Conservation (phyloP, 2,329 filamentous ascomycete genomes). For the Sphaerulina populicola region DNA sequence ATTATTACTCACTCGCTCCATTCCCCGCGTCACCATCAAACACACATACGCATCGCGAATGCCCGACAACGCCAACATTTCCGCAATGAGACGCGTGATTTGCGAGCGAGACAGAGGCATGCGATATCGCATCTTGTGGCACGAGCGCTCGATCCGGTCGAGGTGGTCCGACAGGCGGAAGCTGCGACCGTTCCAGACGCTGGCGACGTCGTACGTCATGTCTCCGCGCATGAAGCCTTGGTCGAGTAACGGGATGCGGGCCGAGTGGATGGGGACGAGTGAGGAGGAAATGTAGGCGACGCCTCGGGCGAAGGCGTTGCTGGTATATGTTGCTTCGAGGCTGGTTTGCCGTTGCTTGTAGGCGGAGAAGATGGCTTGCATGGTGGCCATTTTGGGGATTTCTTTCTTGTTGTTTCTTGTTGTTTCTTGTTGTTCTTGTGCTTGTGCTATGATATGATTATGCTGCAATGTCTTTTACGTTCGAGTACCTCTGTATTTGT, state of each 20-base stretch:
- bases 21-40: constrained; percentile 45
- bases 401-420: background rate
- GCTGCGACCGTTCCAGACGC: constrained; percentile 47
- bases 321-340: constrained; percentile 29
- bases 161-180: constrained; percentile 48
- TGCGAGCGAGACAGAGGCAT: constrained; percentile 36
- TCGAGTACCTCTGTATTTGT: no score
- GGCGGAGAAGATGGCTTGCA: constrained; percentile 38
- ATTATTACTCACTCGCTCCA: constrained; percentile 31
- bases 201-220: constrained; percentile 46
- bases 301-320: constrained; percentile 38
- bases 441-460: no score
- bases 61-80: constrained; percentile 42
- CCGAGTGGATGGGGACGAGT: constrained; percentile 39
- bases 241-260: constrained; percentile 45
- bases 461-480: no score
- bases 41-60: constrained; percentile 46
- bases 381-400: constrained; percentile 37
- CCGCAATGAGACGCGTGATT: constrained; percentile 30
- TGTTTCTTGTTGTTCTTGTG: no score
- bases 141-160: constrained; percentile 38
- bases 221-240: constrained; percentile 48
- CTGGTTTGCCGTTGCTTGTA: constrained; percentile 31
- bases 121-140: constrained; percentile 40
- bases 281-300: constrained; percentile 44